Evolutionary conservation across 2,329 filamentous ascomycete species (phyloP), one percentile per base, ranked within the genome.

Genomic region (Cytospora chrysosperma): DNA sequence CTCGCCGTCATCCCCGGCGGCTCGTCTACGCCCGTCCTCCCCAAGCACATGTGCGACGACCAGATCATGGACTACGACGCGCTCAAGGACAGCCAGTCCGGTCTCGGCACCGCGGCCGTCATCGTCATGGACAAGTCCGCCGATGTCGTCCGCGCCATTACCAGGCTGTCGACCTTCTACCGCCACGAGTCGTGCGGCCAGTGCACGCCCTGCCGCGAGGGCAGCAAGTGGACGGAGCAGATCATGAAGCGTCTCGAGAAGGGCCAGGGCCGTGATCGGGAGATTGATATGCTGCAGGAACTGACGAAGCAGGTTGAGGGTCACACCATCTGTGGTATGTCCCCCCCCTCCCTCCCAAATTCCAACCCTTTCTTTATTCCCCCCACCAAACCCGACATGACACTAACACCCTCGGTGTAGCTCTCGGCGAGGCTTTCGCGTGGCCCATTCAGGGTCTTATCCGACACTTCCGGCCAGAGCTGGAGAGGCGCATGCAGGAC

Each of bases 281-380:
- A 99, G 81, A 99, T 99, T 76, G 95, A 99, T 77, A 99, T 99
- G 95, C 86, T 99, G 70, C 95, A 97, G 82, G 95, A 99, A 83
- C 82, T 99, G 71, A 99, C 95, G 68, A 99, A 99, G 85, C 95
- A 99, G 81, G 95, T 99, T 67, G 95, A 99, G 82, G 95, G 95
- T 13, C 95, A 99, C 83, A 98, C 95, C 55, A 99, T 99, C 73
- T 99, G 95, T 79, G 95, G 88, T 90, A 85, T 75, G 87, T 82
- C 28, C 34, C 24, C 24, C 27, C 19, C 5, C 7, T 37, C n/a
- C 24, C 24, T 15, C 2, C 9, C 21, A n/a, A n/a, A n/a, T n/a
- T n/a, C n/a, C n/a, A n/a, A n/a, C 28, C 28, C 28, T 4, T 30
- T 30, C 28, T 30, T 30, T 9, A n/a, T n/a, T n/a, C n/a, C n/a